Evolutionary conservation across 345 rosid species (phyloP), one percentile per base, ranked within the genome.

Genomic region (Eucalyptus regnans): DNA sequence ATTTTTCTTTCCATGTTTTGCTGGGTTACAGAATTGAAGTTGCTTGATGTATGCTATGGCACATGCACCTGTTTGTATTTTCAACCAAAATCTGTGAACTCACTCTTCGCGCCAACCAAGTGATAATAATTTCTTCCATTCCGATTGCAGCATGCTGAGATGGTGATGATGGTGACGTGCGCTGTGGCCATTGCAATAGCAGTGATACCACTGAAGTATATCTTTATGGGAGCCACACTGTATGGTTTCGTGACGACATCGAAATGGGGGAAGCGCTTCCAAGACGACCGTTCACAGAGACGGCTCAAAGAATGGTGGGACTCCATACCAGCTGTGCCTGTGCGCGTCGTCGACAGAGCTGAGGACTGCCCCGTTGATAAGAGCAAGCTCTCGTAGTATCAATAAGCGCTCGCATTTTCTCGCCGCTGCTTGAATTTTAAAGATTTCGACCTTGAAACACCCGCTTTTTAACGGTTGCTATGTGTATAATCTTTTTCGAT

Each of bases 261-360:
- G 16, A 91, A 91, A 87, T 56, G 93, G 12, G 96, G 96, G 86
- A 93, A 90, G 92, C 43, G 56, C 89, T 80, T 91, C 83, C 91
- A 62, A 89, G 92, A 92, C 50, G 94, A 93, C n/a, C 92, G 91
- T 89, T 95, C 96, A 64, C 93, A 95, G 71, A 91, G 98, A 56
- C 92, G 98, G 89, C 86, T 94, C 41, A 92, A 93, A 86, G 99
- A 96, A 91, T 97, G 99, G 99, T 98, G 99, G 99, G 98, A 94
- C 81, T 94, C 98, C 1, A 96, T 97, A 90, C 99, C 99, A 7
- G 91, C 95, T 50, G 91, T 90, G 46, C 96, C 95, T 1, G 94
- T 97, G 68, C 97, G 95, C 9, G 80, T 94, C 22, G 93, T 92
- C 15, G 89, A 94, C 83, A 49, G 90, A 87, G 83, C n/a, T 11